These are phyloP conservation scores for Plasmopara muralis DNA, from an alignment of 352 stramenopile species.

Conservation along the genomic window DNA sequence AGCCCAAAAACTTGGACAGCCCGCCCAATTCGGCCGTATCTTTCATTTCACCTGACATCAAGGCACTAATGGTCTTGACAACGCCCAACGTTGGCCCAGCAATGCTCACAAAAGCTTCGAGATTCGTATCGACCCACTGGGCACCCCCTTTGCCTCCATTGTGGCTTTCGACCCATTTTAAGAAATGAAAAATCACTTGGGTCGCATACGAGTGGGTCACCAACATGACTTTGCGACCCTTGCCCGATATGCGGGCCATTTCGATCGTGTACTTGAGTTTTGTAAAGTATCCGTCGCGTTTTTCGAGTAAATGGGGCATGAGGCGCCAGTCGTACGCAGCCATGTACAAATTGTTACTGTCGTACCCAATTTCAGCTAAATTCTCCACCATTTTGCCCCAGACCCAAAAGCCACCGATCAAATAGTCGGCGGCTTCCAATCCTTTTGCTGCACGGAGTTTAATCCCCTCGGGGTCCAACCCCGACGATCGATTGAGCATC, in stretches of 20 bases:
- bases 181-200: constrained; percentile 91
- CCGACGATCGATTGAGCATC: constrained; percentile 84
- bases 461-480: constrained; percentile 83
- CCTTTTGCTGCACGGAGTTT: constrained; percentile 76
- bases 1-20: constrained; percentile 79
- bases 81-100: constrained; percentile 90
- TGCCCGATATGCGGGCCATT: constrained; percentile 63
- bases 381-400: constrained; percentile 91
- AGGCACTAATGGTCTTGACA: constrained; percentile 86
- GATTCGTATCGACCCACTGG: constrained; percentile 90
- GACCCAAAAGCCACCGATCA: constrained; percentile 93
- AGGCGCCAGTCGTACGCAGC: constrained; percentile 84
- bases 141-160: constrained; percentile 79
- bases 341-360: constrained; percentile 87
- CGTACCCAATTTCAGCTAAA: constrained; percentile 89
- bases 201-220: constrained; percentile 91
- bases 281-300: constrained; percentile 87
- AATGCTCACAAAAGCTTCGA: constrained; percentile 91
- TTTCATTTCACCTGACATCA: constrained; percentile 94
- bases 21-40: constrained; percentile 88
- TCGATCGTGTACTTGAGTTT: constrained; percentile 92
- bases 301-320: constrained; percentile 60
- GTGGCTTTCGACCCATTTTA: constrained; percentile 90
- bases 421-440: constrained; percentile 90
- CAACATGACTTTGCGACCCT: constrained; percentile 85